These are phyloP conservation scores for Saturnispora dispora DNA, from an alignment of 805 yeast species.

Conservation along the genomic window DNA sequence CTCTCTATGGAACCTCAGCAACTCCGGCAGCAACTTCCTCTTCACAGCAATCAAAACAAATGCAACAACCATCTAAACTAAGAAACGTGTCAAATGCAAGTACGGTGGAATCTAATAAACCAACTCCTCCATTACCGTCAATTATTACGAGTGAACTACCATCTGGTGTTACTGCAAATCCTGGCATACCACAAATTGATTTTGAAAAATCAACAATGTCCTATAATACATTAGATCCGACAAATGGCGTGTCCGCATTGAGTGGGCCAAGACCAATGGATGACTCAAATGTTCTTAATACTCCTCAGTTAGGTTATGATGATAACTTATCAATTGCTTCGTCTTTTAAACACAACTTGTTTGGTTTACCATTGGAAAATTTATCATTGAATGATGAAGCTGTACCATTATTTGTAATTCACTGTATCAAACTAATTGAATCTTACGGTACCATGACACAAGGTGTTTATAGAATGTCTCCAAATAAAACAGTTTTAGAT, in stretches of 20 bases:
- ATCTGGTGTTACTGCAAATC: conserved; percentile 4
- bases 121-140: conserved; percentile 5
- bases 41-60: not conserved
- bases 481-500: conserved; percentile 65
- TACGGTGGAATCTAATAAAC: conserved; percentile 5
- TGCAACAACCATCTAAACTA: conserved; percentile 5
- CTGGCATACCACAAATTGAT: not conserved
- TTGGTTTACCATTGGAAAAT: conserved; percentile 78
- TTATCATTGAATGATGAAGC: conserved; percentile 80
- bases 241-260: conserved; percentile 6
- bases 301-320: conserved; percentile 12
- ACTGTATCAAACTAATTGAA: conserved; percentile 82
- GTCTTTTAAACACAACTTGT: conserved; percentile 32
- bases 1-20: conserved; percentile 38
- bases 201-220: not conserved
- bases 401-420: conserved; percentile 84
- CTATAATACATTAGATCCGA: conserved; percentile 24
- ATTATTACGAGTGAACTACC: not conserved
- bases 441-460: conserved; percentile 75
- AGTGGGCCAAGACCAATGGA: conserved; percentile 21
- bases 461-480: conserved; percentile 84
- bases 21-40: not conserved
- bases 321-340: conserved; percentile 1
- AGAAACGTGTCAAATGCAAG: conserved; percentile 7
- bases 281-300: not conserved